A percentile compares a stretch with the other conserved stretches of the same genome.
Evolutionary conservation across 2,329 filamentous ascomycete species (phyloP).

Genomic region (Lasiodiplodia theobromae): DNA sequence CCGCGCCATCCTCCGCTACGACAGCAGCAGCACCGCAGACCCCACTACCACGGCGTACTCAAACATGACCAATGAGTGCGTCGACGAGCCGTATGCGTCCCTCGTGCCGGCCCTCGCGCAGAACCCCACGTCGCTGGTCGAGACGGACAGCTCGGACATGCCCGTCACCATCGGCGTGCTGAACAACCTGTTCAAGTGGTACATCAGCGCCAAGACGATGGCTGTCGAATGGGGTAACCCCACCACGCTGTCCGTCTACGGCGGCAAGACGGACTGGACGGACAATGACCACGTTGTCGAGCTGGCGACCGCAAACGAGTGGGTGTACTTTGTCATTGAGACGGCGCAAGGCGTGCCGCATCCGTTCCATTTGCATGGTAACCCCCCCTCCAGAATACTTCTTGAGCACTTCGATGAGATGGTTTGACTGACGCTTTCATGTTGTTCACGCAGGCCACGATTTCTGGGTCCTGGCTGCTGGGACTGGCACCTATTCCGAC

Average conservation of each 20-base stretch:
- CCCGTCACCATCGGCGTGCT: slow-evolving; percentile 37
- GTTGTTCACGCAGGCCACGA: slow-evolving; percentile 53
- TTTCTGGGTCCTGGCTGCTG: slow-evolving; percentile 59
- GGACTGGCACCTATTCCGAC: slow-evolving; percentile 33
- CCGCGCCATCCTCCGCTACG: slow-evolving; percentile 51
- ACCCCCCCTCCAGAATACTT: neutral
- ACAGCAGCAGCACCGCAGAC: slow-evolving; percentile 41
- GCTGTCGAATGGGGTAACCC: slow-evolving; percentile 57
- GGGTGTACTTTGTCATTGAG: slow-evolving; percentile 38
- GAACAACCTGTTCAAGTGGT: slow-evolving; percentile 41
- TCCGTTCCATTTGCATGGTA: slow-evolving; percentile 38
- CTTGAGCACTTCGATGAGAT: neutral
- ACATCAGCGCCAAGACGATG: slow-evolving; percentile 55
- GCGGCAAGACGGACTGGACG: slow-evolving; percentile 37
- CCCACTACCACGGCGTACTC: slow-evolving; percentile 44
- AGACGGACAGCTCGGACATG: slow-evolving; percentile 35
- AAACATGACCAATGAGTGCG: slow-evolving; percentile 42
- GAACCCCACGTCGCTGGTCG: slow-evolving; percentile 27
- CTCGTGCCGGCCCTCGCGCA: slow-evolving; percentile 50
- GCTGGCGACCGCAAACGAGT: slow-evolving; percentile 33
- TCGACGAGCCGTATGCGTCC: slow-evolving; percentile 44
- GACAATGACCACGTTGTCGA: slow-evolving; percentile 34
- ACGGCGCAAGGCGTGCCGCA: slow-evolving; percentile 36
- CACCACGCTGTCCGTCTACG: slow-evolving; percentile 48
- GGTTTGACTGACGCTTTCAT: neutral